Evolutionary conservation across 2,329 filamentous ascomycete genomes (phyloP), one percentile per base, ranked within the genome.

Genomic region (Capronia americana): DNA sequence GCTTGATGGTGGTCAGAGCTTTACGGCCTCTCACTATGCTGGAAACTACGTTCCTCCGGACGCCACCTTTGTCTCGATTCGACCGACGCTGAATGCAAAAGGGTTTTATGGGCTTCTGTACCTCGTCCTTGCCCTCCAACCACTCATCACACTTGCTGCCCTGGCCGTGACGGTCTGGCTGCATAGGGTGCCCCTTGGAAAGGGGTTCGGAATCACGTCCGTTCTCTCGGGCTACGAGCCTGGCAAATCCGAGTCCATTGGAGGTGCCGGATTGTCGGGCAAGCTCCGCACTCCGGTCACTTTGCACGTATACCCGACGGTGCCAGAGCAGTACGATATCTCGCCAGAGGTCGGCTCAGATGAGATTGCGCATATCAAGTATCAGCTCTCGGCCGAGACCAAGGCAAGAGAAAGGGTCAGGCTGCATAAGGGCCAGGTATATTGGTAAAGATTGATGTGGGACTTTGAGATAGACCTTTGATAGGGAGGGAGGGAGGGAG

Each of bases 61-160:
- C 55, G 26, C 11, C 26, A 34, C 4, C n/a, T n/a, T 57, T n/a
- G 14, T 57, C 26, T 34, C 26, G 26, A 14, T n/a, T 24, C 26
- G 26, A 14, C 26, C 55, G 12, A 57, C 55, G 26, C 55, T 57
- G 26, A 41, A 34, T 34, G 26, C 55, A 34, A 24, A 34, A 34
- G 26, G 11, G 12, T n/a, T n/a, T n/a, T n/a, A n/a, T n/a, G n/a
- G n/a, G n/a, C 14, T 34, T n/a, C 55, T 57, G 24, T 57, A 57
- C 55, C 24, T 57, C 14, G 55, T 57, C 24, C 55, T 57, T n/a
- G 26, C 30, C 30, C 12, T 57, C 26, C 28, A 57, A 38, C 55
- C 55, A n/a, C 14, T 23, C 24, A 34, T 57, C 10, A 57, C 55
- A n/a, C 26, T 57, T n/a, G 26, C 30, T 34, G 55, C 55, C 26